phyloP scores from a whole-genome alignment of 768 basidiomycete genomes.

The Boletus vinaceobasis region DNA sequence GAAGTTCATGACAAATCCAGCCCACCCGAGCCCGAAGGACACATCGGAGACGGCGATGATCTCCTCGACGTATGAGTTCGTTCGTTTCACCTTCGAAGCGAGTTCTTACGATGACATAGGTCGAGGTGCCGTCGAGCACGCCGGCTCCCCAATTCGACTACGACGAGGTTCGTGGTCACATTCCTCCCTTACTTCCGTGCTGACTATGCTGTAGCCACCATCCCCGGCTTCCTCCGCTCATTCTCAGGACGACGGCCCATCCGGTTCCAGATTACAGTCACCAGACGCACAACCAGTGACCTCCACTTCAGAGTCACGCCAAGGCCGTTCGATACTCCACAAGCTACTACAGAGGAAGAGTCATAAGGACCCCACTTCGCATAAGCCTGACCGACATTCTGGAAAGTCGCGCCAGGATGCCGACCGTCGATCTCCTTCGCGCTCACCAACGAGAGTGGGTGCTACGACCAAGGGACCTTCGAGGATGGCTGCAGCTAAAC shows the following conservation, averaged over 20 bases:
- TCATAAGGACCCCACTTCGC: not conserved
- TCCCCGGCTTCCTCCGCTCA: not conserved
- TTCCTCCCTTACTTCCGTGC: no score
- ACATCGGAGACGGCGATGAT: not conserved
- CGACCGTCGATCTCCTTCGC: not conserved
- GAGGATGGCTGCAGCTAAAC: no score
- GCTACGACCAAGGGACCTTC: not conserved
- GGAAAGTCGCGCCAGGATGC: not conserved
- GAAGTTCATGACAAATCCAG: not conserved
- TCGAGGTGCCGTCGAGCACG: not conserved
- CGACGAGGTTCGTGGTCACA: not conserved
- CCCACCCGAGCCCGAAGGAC: not conserved
- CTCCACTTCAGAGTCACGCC: no score
- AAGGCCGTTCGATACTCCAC: not conserved
- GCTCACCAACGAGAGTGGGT: no score
- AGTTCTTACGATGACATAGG: not conserved
- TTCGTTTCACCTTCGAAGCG: not conserved
- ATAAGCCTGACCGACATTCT: not conserved
- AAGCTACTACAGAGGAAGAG: not conserved
- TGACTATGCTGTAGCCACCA: not conserved
- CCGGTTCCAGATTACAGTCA: not conserved
- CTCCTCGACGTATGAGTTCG: not conserved
- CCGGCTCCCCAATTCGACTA: not conserved
- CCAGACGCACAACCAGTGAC: not conserved
- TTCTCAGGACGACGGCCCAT: not conserved